Evolutionary conservation across 2,329 filamentous ascomycete genomes (phyloP).

Genomic region (Sclerotiophoma versabilis): DNA sequence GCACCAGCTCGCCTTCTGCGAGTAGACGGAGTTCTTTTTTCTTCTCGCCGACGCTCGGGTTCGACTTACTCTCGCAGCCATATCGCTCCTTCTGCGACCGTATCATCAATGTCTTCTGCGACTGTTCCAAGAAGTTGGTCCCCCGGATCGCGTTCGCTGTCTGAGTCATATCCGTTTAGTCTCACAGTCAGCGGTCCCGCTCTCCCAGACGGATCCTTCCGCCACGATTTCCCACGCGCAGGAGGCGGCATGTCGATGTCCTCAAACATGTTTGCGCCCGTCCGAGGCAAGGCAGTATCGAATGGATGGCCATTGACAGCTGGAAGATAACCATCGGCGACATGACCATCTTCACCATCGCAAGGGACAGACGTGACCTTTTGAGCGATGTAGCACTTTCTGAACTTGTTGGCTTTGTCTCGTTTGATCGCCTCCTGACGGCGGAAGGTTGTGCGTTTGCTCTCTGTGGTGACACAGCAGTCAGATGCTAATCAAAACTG

Average conservation of each 20-base stretch:
- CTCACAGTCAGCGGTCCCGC: background rate
- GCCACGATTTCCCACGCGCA: background rate
- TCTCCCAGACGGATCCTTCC: background rate
- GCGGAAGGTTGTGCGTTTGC: background rate
- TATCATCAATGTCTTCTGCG: background rate
- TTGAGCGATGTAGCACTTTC: constrained; percentile 22
- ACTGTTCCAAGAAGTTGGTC: no score
- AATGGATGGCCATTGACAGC: constrained; percentile 9
- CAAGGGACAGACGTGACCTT: constrained; percentile 19
- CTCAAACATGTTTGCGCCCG: constrained; percentile 24
- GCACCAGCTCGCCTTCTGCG: background rate
- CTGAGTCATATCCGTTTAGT: no score
- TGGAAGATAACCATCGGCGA: background rate
- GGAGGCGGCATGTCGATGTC: constrained; percentile 3
- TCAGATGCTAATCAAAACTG: background rate
- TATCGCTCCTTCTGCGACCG: background rate
- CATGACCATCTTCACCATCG: constrained; percentile 4
- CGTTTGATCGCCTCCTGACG: background rate
- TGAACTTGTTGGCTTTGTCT: constrained; percentile 8
- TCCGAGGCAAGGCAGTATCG: constrained; percentile 18
- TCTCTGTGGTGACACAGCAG: background rate
- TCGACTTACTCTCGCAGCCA: background rate
- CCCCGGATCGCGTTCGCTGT: no score
- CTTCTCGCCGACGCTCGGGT: background rate
- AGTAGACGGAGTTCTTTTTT: background rate